phyloP scores from a whole-genome alignment of 2,329 filamentous ascomycete genomes.

The Pseudovirgaria hyperparasitica region DNA sequence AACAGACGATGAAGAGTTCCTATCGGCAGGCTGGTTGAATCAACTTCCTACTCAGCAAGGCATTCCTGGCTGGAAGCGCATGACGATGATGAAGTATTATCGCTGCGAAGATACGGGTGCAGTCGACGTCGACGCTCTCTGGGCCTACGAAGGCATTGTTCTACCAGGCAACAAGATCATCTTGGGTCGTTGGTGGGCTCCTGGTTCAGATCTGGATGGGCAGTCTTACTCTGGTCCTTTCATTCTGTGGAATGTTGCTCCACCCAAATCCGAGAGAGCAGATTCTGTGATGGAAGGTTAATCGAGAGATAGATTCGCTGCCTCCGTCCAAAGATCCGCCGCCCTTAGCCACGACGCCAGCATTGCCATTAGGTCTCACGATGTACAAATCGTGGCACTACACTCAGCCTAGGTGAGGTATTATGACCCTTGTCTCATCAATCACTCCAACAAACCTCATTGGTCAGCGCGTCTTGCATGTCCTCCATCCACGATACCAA shows the following conservation, averaged over 20 bases:
- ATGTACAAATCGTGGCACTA: no score
- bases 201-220: conserved; percentile 11
- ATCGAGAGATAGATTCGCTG: no score
- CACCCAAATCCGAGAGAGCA: no score
- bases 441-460: no score
- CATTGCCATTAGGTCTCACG: no score
- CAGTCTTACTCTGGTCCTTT: conserved; percentile 26
- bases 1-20: conserved; percentile 22
- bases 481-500: no score
- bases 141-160: conserved; percentile 37
- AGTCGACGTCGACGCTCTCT: conserved; percentile 23
- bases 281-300: no score
- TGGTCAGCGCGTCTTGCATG: no score
- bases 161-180: conserved; percentile 35
- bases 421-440: no score
- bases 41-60: conserved; percentile 33
- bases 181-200: conserved; percentile 35
- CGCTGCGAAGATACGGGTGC: conserved; percentile 14
- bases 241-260: conserved; percentile 31
- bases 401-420: no score
- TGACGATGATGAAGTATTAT: conserved; percentile 43
- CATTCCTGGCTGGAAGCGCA: conserved; percentile 40
- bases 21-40: conserved; percentile 36
- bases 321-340: no score
- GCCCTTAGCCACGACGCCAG: no score